Evolutionary conservation across 495 filamentous ascomycete species (phyloP).

Genomic region (Penicillium dipodomyicola): DNA sequence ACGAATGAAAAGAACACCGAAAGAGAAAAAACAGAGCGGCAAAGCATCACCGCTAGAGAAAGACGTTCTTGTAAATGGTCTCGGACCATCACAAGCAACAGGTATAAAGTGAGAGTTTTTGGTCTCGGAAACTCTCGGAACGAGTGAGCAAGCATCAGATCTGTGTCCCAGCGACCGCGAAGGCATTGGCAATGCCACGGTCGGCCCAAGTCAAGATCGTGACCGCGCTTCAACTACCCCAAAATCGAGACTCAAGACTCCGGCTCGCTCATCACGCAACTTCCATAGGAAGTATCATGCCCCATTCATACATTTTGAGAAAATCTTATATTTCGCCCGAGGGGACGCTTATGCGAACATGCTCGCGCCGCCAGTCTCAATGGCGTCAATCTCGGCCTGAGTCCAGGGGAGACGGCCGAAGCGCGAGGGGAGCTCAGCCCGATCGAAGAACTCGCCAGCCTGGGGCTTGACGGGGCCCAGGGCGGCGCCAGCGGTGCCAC

Average conservation of each 20-base stretch:
- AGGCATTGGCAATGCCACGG: background rate
- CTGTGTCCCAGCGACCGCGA: slow-evolving; percentile 1
- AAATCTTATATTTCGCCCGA: slow-evolving; percentile 10
- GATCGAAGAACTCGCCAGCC: slow-evolving; percentile 81
- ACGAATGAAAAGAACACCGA: slow-evolving; percentile 18
- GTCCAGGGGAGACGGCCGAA: slow-evolving; percentile 73
- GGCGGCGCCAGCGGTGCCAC: slow-evolving; percentile 60
- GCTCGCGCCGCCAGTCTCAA: slow-evolving; percentile 88
- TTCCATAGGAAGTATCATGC: slow-evolving; percentile 26
- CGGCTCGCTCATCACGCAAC: slow-evolving; percentile 14
- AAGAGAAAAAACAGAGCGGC: slow-evolving; percentile 17
- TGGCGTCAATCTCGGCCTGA: slow-evolving; percentile 85
- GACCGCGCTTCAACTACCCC: slow-evolving; percentile 10
- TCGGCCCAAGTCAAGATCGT: slow-evolving; percentile 12
- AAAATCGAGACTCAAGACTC: slow-evolving; percentile 2
- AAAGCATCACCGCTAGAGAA: slow-evolving; percentile 10
- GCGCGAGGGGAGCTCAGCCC: slow-evolving; percentile 76
- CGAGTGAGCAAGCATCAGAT: background rate
- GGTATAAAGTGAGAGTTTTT: slow-evolving; percentile 8
- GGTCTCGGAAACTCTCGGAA: slow-evolving; percentile 4
- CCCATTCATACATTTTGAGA: slow-evolving; percentile 22
- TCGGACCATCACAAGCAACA: background rate
- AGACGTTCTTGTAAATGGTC: slow-evolving; percentile 4
- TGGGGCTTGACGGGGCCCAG: slow-evolving; percentile 69
- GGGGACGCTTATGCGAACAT: slow-evolving; percentile 46